phyloP scores from a whole-genome alignment of 768 basidiomycete species.

The Sarcodon sp. region DNA sequence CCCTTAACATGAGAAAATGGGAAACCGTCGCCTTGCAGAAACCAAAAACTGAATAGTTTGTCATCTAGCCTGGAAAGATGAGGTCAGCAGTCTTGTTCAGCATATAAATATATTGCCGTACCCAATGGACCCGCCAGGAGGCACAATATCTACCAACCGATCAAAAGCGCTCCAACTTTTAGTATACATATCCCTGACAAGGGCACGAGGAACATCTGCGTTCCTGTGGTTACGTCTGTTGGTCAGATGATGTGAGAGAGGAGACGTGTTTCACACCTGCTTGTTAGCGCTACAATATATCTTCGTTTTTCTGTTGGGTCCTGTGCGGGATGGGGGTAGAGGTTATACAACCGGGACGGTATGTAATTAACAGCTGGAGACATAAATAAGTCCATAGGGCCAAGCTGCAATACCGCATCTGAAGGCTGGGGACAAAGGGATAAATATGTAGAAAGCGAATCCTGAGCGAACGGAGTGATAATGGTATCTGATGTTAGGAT shows the following conservation, averaged over 20 bases:
- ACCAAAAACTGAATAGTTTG: slow-evolving; percentile 86
- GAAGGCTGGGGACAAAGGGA: slow-evolving; percentile 60
- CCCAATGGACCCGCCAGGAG: slow-evolving; percentile 87
- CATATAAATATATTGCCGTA: slow-evolving; percentile 20
- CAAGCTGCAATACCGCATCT: slow-evolving; percentile 70
- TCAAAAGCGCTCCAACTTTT: slow-evolving; percentile 92
- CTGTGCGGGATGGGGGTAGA: slow-evolving; percentile 77
- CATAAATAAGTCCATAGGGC: slow-evolving; percentile 69
- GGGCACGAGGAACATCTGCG: slow-evolving; percentile 72
- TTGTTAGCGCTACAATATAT: slow-evolving; percentile 60
- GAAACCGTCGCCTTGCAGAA: slow-evolving; percentile 66
- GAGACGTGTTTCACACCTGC: slow-evolving; percentile 33
- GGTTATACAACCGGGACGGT: slow-evolving; percentile 60
- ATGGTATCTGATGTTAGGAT: slow-evolving; percentile 38
- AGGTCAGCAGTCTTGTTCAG: slow-evolving; percentile 1
- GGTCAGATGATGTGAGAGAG: background rate
- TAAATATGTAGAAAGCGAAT: slow-evolving; percentile 65
- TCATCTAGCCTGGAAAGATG: slow-evolving; percentile 50
- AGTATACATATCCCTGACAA: slow-evolving; percentile 85
- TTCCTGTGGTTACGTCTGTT: slow-evolving; percentile 31
- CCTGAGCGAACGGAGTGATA: slow-evolving; percentile 66
- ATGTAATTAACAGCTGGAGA: slow-evolving; percentile 65
- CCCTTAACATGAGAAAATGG: slow-evolving; percentile 75
- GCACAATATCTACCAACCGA: slow-evolving; percentile 76
- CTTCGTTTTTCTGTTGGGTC: slow-evolving; percentile 59